Percentiles rank a stretch among this genome's conserved stretches.
phyloP scores from a whole-genome alignment of 768 basidiomycete genomes.

The Dacryopinax primogenitus region DNA sequence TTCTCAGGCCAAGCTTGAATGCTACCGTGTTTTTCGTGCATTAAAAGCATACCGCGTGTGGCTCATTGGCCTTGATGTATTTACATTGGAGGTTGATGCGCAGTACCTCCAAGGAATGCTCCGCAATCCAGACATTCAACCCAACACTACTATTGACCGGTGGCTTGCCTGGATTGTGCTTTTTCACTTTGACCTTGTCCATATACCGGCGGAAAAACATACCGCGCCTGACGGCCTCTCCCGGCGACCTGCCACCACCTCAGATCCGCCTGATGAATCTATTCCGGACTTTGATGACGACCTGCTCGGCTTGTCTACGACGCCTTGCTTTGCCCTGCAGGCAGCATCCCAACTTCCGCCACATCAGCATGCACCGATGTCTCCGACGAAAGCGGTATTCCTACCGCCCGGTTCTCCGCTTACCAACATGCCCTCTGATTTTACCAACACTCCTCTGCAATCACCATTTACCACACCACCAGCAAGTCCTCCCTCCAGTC shows the following conservation, averaged over 20 bases:
- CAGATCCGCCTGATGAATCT: background rate
- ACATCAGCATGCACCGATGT: too few relatives aligned
- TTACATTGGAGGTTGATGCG: constrained; percentile 24
- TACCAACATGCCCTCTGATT: too few relatives aligned
- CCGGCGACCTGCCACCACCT: constrained; percentile 16
- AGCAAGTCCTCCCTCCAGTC: background rate
- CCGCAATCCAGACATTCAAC: constrained; percentile 30
- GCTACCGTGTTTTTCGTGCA: constrained; percentile 30
- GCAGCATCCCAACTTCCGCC: too few relatives aligned
- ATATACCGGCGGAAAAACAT: constrained; percentile 29
- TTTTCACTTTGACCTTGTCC: constrained; percentile 30
- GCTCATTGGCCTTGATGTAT: constrained; percentile 24
- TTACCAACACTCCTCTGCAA: background rate
- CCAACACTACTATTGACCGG: constrained; percentile 30
- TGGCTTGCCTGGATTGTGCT: constrained; percentile 33
- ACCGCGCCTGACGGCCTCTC: constrained; percentile 33
- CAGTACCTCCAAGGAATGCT: constrained; percentile 36
- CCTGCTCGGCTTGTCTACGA: background rate
- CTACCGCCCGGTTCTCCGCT: too few relatives aligned
- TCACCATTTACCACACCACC: background rate
- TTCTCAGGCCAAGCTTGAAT: constrained; percentile 33
- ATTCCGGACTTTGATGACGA: background rate
- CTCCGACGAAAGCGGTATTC: too few relatives aligned
- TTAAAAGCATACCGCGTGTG: constrained; percentile 25
- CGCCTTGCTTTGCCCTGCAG: background rate